phyloP scores from a whole-genome alignment of 2,329 filamentous ascomycete genomes.

The Fragosphaeria purpurea region DNA sequence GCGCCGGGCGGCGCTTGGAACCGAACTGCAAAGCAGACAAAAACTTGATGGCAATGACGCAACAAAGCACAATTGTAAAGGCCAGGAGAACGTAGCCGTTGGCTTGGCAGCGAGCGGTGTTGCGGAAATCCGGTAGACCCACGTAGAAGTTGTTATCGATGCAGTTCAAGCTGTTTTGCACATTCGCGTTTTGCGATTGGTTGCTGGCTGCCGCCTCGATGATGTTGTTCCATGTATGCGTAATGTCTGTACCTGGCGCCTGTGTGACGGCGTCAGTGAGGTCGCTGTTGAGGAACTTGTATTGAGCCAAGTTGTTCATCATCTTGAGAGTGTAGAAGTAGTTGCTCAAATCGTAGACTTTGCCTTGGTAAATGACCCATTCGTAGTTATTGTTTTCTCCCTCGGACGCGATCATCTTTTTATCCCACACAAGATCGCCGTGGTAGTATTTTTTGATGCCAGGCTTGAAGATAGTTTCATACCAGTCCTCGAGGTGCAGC shows the following conservation, averaged over 20 bases:
- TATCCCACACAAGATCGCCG: slow-evolving; percentile 69
- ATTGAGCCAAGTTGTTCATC: slow-evolving; percentile 43
- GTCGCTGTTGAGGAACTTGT: slow-evolving; percentile 61
- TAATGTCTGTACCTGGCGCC: slow-evolving; percentile 74
- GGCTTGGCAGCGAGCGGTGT: slow-evolving; percentile 64
- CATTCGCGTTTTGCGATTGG: slow-evolving; percentile 35
- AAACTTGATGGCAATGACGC: slow-evolving; percentile 80
- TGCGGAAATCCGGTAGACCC: slow-evolving; percentile 76
- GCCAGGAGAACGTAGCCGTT: slow-evolving; percentile 86
- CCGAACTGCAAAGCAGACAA: slow-evolving; percentile 87
- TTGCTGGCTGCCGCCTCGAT: slow-evolving; percentile 45
- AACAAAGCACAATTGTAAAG: slow-evolving; percentile 74
- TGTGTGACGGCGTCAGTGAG: slow-evolving; percentile 59
- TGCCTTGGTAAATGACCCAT: slow-evolving; percentile 70
- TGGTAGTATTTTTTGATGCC: slow-evolving; percentile 79
- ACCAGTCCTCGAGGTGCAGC: slow-evolving; percentile 64
- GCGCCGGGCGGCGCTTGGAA: slow-evolving; percentile 76
- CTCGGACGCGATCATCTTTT: slow-evolving; percentile 47
- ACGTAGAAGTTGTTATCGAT: slow-evolving; percentile 75
- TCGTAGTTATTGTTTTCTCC: slow-evolving; percentile 57
- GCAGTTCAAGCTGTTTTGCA: slow-evolving; percentile 64
- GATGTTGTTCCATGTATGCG: slow-evolving; percentile 48
- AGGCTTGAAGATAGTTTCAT: slow-evolving; percentile 61
- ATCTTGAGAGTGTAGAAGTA: slow-evolving; percentile 70
- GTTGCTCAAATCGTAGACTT: slow-evolving; percentile 81